Conservation (phyloP, 768 basidiomycete species). For the Mycena galopus region DNA sequence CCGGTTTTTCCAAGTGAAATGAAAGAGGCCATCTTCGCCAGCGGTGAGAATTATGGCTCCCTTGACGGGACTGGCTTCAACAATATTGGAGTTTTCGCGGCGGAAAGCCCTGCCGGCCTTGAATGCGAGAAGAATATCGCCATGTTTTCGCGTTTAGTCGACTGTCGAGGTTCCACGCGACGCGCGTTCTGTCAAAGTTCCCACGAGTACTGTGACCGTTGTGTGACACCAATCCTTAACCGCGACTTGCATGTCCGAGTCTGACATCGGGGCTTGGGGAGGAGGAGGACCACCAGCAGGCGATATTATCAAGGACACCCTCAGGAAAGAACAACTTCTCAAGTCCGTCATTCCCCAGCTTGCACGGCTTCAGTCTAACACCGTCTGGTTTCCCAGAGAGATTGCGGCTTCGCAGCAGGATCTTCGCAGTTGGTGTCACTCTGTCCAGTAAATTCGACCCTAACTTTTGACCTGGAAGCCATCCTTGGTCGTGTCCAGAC, state of each 20-base stretch:
- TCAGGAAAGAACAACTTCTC: conserved; percentile 82
- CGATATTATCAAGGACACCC: conserved; percentile 81
- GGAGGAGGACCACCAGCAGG: too few species aligned
- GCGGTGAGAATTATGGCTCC: conserved; percentile 79
- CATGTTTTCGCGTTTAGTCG: conserved; percentile 42
- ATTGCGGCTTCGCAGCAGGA: conserved; percentile 83
- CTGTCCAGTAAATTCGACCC: not conserved
- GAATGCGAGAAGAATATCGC: conserved; percentile 65
- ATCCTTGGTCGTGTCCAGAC: conserved; percentile 74
- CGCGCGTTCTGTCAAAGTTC: conserved; percentile 58
- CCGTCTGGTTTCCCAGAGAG: conserved; percentile 63
- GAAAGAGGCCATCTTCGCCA: conserved; percentile 82
- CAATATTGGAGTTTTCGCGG: conserved; percentile 72
- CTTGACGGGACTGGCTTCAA: conserved; percentile 78
- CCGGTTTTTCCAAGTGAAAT: conserved; percentile 86
- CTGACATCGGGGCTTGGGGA: too few species aligned
- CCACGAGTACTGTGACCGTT: too few species aligned
- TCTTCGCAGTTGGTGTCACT: conserved; percentile 68
- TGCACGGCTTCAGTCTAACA: conserved; percentile 1
- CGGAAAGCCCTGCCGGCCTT: conserved; percentile 85
- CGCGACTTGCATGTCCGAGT: too few species aligned
- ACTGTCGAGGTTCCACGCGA: conserved; percentile 53
- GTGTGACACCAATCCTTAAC: too few species aligned
- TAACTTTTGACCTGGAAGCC: conserved; percentile 54
- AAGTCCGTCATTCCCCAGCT: conserved; percentile 63